These are phyloP conservation scores for Lagenaria siceraria DNA, from an alignment of 306 rosid species.

Conservation along the genomic window DNA sequence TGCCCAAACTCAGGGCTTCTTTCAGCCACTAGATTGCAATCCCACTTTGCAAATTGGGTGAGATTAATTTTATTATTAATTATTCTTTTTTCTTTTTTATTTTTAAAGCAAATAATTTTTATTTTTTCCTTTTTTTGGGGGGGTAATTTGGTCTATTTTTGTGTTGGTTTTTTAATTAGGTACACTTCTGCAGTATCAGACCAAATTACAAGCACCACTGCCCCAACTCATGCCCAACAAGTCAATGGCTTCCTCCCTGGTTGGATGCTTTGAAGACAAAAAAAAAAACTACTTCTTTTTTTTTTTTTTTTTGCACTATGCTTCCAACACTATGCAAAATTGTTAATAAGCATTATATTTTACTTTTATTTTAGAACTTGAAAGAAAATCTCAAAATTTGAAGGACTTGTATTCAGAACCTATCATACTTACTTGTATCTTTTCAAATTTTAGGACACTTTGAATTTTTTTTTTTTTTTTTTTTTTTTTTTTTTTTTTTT, in stretches of 20 bases:
- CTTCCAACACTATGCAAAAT: neutral
- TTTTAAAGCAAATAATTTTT: neutral
- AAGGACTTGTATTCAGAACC: neutral
- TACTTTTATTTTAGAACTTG: neutral
- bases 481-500: too few species aligned
- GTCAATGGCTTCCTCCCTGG: constrained; percentile 75
- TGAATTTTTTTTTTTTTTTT: neutral
- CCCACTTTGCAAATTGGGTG: constrained; percentile 52
- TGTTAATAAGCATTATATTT: constrained; percentile 7
- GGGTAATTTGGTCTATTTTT: neutral
- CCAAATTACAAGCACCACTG: constrained; percentile 45
- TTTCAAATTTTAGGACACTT: neutral
- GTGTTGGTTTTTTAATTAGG: constrained; percentile 17
- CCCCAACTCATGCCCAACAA: constrained; percentile 52
- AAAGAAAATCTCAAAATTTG: neutral
- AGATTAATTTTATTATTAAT: neutral
- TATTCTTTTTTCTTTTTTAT: too few species aligned
- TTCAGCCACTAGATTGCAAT: constrained; percentile 56
- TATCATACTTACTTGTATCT: neutral
- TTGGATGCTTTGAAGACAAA: constrained; percentile 62
- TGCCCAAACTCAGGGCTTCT: constrained; percentile 39
- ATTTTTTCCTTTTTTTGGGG: neutral
- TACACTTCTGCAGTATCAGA: constrained; percentile 38
- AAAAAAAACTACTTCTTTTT: neutral
- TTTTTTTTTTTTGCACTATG: neutral